A percentile compares a stretch with the other conserved stretches of the same genome.
Evolutionary conservation across 306 rosid genomes (phyloP).

Genomic region (Prunus davidiana): DNA sequence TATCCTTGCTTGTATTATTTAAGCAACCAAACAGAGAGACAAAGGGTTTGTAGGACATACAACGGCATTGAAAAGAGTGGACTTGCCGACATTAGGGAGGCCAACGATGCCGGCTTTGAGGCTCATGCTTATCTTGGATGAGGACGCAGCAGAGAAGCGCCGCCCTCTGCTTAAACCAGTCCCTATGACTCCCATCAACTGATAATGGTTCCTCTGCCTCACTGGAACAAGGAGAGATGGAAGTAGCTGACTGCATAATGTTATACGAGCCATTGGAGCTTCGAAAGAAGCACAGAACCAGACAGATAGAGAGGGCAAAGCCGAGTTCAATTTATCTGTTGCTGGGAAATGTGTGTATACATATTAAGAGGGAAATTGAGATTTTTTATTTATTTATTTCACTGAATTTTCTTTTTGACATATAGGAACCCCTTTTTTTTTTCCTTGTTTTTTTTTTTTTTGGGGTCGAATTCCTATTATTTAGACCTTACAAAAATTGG

Average conservation of each 20-base stretch:
- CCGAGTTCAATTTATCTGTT: slow-evolving; percentile 12
- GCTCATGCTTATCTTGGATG: slow-evolving; percentile 84
- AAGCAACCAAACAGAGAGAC: slow-evolving; percentile 1
- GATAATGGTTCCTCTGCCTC: slow-evolving; percentile 47
- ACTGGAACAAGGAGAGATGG: slow-evolving; percentile 47
- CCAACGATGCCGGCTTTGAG: slow-evolving; percentile 95
- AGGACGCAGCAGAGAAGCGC: slow-evolving; percentile 58
- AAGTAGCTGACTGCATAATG: slow-evolving; percentile 22
- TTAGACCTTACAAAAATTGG: too few relatives aligned
- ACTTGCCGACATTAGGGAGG: slow-evolving; percentile 95
- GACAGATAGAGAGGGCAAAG: not conserved
- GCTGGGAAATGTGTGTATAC: not conserved
- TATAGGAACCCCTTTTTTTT: too few relatives aligned
- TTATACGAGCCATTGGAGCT: slow-evolving; percentile 32
- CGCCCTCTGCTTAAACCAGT: slow-evolving; percentile 31
- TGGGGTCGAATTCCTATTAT: too few relatives aligned
- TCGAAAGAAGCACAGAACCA: not conserved
- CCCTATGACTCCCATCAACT: slow-evolving; percentile 28
- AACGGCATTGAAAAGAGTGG: slow-evolving; percentile 96
- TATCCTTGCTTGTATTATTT: not conserved
- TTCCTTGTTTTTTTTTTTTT: too few relatives aligned
- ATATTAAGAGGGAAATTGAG: not conserved
- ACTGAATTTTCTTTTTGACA: too few relatives aligned
- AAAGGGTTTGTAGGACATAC: slow-evolving; percentile 35
- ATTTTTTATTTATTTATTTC: not conserved